These are phyloP conservation scores for Volvox carteri DNA, from an alignment of 163 green algal species.

Conservation along the genomic window DNA sequence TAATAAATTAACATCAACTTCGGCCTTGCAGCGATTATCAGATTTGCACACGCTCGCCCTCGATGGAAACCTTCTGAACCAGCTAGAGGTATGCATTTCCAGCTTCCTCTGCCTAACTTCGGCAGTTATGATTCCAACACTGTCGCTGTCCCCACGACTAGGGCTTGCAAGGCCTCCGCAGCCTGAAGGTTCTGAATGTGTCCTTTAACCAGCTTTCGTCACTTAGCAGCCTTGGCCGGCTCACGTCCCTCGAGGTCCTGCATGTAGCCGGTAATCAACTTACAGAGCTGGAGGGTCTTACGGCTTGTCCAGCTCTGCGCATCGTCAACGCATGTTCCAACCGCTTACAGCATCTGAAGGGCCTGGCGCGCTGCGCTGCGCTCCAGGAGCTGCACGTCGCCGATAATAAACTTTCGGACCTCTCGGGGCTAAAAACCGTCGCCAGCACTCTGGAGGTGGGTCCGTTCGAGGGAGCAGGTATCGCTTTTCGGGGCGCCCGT, in stretches of 20 bases:
- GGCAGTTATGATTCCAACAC: background rate
- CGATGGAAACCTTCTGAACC: conserved; percentile 56
- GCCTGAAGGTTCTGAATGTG: conserved; percentile 58
- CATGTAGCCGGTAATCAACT: conserved; percentile 48
- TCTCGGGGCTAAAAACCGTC: conserved; percentile 57
- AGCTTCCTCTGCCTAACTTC: background rate
- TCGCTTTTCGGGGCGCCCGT: too few species aligned
- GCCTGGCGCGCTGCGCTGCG: conserved; percentile 47
- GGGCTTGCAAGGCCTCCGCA: conserved; percentile 51
- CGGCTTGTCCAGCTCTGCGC: conserved; percentile 24
- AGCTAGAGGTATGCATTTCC: conserved; percentile 53
- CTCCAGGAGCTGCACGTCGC: conserved; percentile 61
- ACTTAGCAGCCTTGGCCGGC: conserved; percentile 43
- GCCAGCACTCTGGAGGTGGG: conserved; percentile 56
- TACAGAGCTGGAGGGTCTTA: conserved; percentile 44
- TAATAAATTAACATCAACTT: conserved; percentile 32
- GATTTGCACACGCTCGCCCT: conserved; percentile 62
- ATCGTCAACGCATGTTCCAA: conserved; percentile 52
- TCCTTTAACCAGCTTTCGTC: conserved; percentile 57
- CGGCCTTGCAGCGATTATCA: conserved; percentile 42
- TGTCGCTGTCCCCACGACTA: background rate
- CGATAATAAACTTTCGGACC: conserved; percentile 59
- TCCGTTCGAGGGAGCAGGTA: too few species aligned
- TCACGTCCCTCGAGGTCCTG: conserved; percentile 57
- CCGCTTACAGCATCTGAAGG: conserved; percentile 53